These are phyloP conservation scores for Sungouiella blattae DNA, from an alignment of 805 yeast species.

Conservation along the genomic window DNA sequence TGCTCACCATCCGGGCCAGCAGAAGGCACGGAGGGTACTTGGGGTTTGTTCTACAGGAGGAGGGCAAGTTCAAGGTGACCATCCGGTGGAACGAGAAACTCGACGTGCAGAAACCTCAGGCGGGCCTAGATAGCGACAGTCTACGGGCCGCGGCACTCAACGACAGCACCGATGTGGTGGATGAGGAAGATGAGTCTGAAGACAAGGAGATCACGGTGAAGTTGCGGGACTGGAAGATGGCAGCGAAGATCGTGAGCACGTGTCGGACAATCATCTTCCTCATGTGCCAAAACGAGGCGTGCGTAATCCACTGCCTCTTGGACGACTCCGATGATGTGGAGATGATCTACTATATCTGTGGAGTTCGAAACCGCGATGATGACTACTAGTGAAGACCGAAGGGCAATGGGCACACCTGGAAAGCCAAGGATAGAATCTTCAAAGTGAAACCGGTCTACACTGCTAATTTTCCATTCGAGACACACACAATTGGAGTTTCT, in stretches of 20 bases:
- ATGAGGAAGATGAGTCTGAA: conserved; percentile 17
- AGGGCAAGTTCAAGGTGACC: conserved; percentile 48
- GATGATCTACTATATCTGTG: conserved; percentile 58
- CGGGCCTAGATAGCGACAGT: conserved; percentile 21
- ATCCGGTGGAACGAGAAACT: conserved; percentile 58
- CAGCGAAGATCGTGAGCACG: conserved; percentile 55
- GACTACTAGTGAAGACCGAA: too few relatives aligned
- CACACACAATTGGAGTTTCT: too few relatives aligned
- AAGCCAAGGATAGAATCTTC: too few relatives aligned
- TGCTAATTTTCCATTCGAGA: too few relatives aligned
- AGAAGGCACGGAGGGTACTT: conserved; percentile 44
- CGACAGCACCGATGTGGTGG: conserved; percentile 6
- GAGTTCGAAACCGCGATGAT: too few relatives aligned
- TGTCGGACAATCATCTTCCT: conserved; percentile 61
- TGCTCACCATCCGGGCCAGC: conserved; percentile 48
- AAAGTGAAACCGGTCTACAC: too few relatives aligned
- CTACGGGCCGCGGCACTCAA: conserved; percentile 16
- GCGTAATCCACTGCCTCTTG: conserved; percentile 63
- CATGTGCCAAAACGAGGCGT: conserved; percentile 53
- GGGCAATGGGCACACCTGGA: too few relatives aligned
- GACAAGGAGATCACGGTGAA: conserved; percentile 49
- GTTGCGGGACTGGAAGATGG: conserved; percentile 66
- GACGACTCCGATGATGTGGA: conserved; percentile 65
- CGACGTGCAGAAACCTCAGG: conserved; percentile 37
- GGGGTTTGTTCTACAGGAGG: conserved; percentile 52